Evolutionary conservation across 495 filamentous ascomycete genomes (phyloP).

Genomic region (Amorphotheca resinae): DNA sequence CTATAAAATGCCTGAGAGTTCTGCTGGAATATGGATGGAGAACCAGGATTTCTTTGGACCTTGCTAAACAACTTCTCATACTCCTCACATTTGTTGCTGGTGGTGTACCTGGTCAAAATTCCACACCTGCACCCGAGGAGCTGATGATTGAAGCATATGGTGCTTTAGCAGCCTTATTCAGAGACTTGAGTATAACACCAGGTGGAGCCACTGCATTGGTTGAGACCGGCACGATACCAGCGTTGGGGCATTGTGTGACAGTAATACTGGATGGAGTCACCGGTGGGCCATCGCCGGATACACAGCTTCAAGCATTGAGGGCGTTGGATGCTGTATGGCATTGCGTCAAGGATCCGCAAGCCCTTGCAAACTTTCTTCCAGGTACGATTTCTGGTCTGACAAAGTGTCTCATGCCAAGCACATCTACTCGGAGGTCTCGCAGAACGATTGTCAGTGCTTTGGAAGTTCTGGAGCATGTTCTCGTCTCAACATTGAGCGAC

Average conservation of each 20-base stretch:
- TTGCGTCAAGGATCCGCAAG: slow-evolving; percentile 53
- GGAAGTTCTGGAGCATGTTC: slow-evolving; percentile 41
- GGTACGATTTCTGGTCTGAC: slow-evolving; percentile 75
- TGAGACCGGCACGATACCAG: slow-evolving; percentile 51
- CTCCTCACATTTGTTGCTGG: slow-evolving; percentile 70
- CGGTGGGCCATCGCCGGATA: slow-evolving; percentile 42
- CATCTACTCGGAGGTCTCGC: slow-evolving; percentile 48
- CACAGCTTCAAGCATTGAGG: slow-evolving; percentile 54
- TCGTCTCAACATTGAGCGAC: slow-evolving; percentile 58
- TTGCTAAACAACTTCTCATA: slow-evolving; percentile 76
- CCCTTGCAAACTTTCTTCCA: slow-evolving; percentile 74
- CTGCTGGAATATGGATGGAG: slow-evolving; percentile 73
- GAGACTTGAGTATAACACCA: slow-evolving; percentile 22
- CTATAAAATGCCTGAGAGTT: slow-evolving; percentile 57
- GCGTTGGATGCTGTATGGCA: slow-evolving; percentile 50
- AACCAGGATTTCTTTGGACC: slow-evolving; percentile 44
- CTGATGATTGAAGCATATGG: slow-evolving; percentile 41
- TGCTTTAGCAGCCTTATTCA: slow-evolving; percentile 30
- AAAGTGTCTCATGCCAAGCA: slow-evolving; percentile 57
- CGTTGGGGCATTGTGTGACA: slow-evolving; percentile 76
- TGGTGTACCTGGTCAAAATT: slow-evolving; percentile 36
- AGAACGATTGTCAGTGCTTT: slow-evolving; percentile 52
- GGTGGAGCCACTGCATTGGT: slow-evolving; percentile 31
- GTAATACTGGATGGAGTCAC: slow-evolving; percentile 60
- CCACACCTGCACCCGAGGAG: slow-evolving; percentile 47